These are phyloP conservation scores for Cenococcum geophilum DNA, from an alignment of 495 filamentous ascomycete species.

Conservation along the genomic window DNA sequence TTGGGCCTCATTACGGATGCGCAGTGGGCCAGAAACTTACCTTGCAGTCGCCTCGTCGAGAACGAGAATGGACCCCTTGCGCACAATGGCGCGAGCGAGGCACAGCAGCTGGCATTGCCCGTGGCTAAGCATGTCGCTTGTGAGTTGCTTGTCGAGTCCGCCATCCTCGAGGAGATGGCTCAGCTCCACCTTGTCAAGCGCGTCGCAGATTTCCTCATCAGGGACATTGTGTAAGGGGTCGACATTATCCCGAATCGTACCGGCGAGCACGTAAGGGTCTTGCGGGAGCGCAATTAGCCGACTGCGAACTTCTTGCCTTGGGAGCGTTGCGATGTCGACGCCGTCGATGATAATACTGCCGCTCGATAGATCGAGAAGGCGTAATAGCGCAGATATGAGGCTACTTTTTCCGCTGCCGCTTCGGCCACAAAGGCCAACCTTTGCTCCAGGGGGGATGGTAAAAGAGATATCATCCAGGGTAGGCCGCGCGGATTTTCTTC, in stretches of 20 bases:
- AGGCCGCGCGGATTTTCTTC: neutral
- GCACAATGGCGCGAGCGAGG: slow-evolving; percentile 78
- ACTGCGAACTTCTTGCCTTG: slow-evolving; percentile 43
- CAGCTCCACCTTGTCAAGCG: slow-evolving; percentile 71
- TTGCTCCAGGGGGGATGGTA: slow-evolving; percentile 48
- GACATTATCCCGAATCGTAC: slow-evolving; percentile 75
- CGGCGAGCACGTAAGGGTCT: slow-evolving; percentile 63
- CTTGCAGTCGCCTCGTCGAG: slow-evolving; percentile 84
- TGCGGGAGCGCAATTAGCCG: slow-evolving; percentile 50
- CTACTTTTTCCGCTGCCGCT: slow-evolving; percentile 45
- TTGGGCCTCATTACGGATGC: too few relatives aligned
- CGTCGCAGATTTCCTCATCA: slow-evolving; percentile 66
- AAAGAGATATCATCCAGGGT: slow-evolving; percentile 48
- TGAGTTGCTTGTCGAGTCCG: slow-evolving; percentile 67
- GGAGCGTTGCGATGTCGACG: slow-evolving; percentile 46
- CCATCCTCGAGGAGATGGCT: slow-evolving; percentile 55
- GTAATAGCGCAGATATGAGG: slow-evolving; percentile 48
- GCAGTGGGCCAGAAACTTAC: slow-evolving; percentile 16
- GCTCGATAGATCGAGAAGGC: slow-evolving; percentile 43
- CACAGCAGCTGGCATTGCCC: slow-evolving; percentile 86
- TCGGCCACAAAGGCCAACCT: slow-evolving; percentile 45
- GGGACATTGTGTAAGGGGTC: slow-evolving; percentile 71
- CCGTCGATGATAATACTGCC: slow-evolving; percentile 48
- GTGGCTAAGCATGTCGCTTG: slow-evolving; percentile 54
- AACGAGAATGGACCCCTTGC: slow-evolving; percentile 75